These are phyloP conservation scores for Citrus inodora DNA, from an alignment of 345 rosid genomes.

Conservation along the genomic window DNA sequence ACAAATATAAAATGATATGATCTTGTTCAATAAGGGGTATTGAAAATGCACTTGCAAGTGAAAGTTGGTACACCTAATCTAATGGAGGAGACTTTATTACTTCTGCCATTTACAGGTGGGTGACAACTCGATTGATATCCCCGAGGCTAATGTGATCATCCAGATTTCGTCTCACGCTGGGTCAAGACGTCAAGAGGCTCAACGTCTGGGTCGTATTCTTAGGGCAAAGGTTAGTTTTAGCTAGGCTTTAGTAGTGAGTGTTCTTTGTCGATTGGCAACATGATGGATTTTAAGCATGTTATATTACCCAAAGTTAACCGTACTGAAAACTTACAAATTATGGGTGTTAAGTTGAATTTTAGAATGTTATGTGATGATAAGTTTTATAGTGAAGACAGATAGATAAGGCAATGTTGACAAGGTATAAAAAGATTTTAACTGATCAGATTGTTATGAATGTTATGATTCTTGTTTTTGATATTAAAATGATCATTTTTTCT, in stretches of 20 bases:
- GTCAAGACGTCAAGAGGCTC: slow-evolving; percentile 98
- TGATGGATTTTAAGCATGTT: neutral
- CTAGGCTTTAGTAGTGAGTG: neutral
- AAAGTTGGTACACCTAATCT: neutral
- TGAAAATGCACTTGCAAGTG: neutral
- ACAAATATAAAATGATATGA: neutral
- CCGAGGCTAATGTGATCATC: slow-evolving; percentile 96
- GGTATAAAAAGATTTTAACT: neutral
- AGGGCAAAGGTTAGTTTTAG: slow-evolving; percentile 75
- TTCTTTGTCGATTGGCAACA: neutral
- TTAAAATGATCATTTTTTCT: neutral
- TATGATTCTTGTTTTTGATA: neutral
- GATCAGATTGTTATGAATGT: neutral
- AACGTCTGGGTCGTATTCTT: slow-evolving; percentile 96
- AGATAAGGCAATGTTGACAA: neutral
- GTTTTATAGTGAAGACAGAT: neutral
- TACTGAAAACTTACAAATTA: neutral
- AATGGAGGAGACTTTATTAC: neutral
- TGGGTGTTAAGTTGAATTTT: neutral
- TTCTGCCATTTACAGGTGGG: slow-evolving; percentile 62
- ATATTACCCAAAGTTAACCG: neutral
- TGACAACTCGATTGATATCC: slow-evolving; percentile 97
- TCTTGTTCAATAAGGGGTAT: neutral
- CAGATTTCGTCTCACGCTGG: slow-evolving; percentile 99
- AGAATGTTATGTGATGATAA: neutral